Evolutionary conservation across 2,329 filamentous ascomycete genomes (phyloP).

Genomic region (Paraphoma chrysanthemicola): DNA sequence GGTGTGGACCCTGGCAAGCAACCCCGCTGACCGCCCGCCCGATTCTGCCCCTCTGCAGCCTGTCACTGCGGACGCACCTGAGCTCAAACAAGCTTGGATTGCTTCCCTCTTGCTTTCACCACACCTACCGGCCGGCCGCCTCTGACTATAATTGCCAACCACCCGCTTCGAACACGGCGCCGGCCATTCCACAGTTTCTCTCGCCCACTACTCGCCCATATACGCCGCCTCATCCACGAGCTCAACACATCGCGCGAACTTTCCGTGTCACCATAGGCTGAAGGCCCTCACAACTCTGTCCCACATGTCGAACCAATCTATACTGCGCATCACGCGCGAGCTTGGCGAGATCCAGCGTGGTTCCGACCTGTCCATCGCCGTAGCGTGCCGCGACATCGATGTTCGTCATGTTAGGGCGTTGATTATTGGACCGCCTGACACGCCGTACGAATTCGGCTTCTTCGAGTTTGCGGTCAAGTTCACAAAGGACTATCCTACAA

Average conservation of each 20-base stretch:
- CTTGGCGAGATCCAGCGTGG: constrained; percentile 84
- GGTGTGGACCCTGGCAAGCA: constrained; percentile 7
- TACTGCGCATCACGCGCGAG: constrained; percentile 89
- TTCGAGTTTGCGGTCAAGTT: constrained; percentile 90
- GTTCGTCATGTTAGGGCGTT: constrained; percentile 86
- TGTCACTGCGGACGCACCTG: constrained; percentile 3
- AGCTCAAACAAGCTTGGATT: constrained; percentile 13
- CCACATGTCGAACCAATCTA: constrained; percentile 80
- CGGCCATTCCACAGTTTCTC: not conserved
- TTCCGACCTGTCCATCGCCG: constrained; percentile 84
- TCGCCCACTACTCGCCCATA: not conserved
- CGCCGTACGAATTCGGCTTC: constrained; percentile 96
- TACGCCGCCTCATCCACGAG: not conserved
- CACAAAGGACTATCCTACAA: constrained; percentile 81
- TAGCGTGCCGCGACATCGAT: constrained; percentile 86
- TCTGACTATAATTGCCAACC: constrained; percentile 4
- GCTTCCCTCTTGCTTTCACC: constrained; percentile 5
- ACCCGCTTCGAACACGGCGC: not conserved
- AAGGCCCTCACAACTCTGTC: constrained; percentile 5
- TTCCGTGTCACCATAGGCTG: not conserved
- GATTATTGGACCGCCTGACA: constrained; percentile 91
- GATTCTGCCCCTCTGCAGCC: constrained; percentile 20
- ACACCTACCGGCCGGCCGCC: constrained; percentile 8
- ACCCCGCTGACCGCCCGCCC: constrained; percentile 7
- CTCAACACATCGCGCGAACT: not conserved